Evolutionary conservation across 2,329 filamentous ascomycete species (phyloP), one percentile per base, ranked within the genome.

Genomic region (Endocalyx cinctus): DNA sequence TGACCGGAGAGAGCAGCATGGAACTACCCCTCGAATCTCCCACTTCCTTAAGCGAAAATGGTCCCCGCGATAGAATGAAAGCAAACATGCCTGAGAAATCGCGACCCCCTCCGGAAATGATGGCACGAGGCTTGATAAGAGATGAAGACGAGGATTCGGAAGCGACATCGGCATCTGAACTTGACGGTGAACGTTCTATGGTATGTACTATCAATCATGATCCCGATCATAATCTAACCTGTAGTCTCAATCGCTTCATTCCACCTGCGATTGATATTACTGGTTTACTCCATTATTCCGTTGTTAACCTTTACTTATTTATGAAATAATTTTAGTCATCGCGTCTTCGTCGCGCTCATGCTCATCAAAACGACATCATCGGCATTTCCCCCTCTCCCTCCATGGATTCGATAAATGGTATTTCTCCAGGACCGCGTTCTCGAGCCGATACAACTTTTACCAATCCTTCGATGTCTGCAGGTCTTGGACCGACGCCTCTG

Each of bases 11-110:
- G 53, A 94, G 86, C 55, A 94, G 86, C 43, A 92, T 89, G 78
- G 92, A 98, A 57, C 68, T 98, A 40, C 92, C 92, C 2, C 72
- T 98, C 17, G 92, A 98, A 58, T 90, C 90, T 12, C 89, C 92
- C 2, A 80, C 79, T 1, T 87, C 84, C 6, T 63, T 78, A 13
- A 82, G 79, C 44, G 92, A 98, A 62, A 84, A 75, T 35, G 90
- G 90, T 2, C 92, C 92, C 3, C 77, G 84, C 47, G 88, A 97
- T 60, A 82, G 88, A 40, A 89, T 84, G 64, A 90, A 94, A 57
- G 82, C 94, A 41, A 82, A 78, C 54, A 81, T 96, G 34, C 90
- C 90, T 14, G 88, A 95, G 38, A 86, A 87, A 58, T 94, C 90
- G 10, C 78, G 89, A 38, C 87, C 88, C 5, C 92, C 92, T 2